Percentiles rank a stretch among this genome's conserved stretches.
Evolutionary conservation across 1,284 basidiomycete species (phyloP).

Genomic region (Puccinia brachypodii): DNA sequence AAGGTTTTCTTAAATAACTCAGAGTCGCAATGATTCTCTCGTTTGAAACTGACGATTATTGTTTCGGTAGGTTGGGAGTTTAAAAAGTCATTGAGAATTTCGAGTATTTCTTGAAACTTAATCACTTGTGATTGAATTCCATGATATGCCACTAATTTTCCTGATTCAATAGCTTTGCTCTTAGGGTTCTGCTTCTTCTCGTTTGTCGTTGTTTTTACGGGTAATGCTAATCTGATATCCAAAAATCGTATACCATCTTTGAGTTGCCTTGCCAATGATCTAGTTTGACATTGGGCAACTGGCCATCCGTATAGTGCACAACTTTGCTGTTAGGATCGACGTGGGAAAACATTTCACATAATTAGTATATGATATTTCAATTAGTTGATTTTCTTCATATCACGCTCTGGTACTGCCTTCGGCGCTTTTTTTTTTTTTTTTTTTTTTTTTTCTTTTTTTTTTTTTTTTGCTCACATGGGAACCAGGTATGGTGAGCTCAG

Average conservation of each 20-base stretch:
- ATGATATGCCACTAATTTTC: constrained; percentile 28
- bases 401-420: too few relatives aligned
- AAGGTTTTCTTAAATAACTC: constrained; percentile 27
- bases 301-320: constrained; percentile 42
- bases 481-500: constrained; percentile 38
- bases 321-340: not conserved
- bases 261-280: constrained; percentile 38
- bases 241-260: constrained; percentile 43
- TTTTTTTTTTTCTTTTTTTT: not conserved
- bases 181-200: not conserved
- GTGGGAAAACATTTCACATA: too few relatives aligned
- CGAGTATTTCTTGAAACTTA: constrained; percentile 23
- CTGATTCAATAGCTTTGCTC: too few relatives aligned
- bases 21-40: constrained; percentile 21
- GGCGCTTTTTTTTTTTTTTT: not conserved
- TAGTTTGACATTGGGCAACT: constrained; percentile 39
- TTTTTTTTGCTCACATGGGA: constrained; percentile 31
- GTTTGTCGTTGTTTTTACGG: not conserved
- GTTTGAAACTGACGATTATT: constrained; percentile 34
- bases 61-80: constrained; percentile 20
- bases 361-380: too few relatives aligned
- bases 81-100: constrained; percentile 15
- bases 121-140: constrained; percentile 42
- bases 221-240: constrained; percentile 38
- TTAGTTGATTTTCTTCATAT: too few relatives aligned